Conservation (phyloP, 805 yeast species). For the Lachancea thermotolerans region DNA sequence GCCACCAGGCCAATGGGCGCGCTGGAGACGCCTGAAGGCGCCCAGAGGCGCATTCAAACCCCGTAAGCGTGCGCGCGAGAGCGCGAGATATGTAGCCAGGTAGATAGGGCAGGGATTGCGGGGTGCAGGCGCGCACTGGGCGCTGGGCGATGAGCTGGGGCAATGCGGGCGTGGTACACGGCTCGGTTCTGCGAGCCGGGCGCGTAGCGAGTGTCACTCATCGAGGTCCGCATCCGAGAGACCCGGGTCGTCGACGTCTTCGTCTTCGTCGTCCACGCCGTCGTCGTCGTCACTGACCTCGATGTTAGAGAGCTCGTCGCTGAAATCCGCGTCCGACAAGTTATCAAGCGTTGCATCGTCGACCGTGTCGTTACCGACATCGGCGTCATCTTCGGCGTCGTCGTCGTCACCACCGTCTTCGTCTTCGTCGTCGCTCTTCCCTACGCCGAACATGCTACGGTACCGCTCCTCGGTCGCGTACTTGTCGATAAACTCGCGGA, state of each 20-base stretch:
- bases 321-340: conserved; percentile 7
- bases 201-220: not conserved
- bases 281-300: conserved; percentile 19
- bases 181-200: not conserved
- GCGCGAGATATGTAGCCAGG: not conserved
- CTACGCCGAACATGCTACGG: conserved; percentile 38
- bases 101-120: not conserved
- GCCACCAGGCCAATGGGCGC: not conserved
- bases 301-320: conserved; percentile 28
- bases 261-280: conserved; percentile 16
- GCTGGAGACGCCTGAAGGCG: not conserved
- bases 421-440: conserved; percentile 39
- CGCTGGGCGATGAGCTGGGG: not conserved
- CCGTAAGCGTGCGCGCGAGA: too few relatives aligned
- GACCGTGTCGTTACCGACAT: conserved; percentile 12
- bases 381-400: conserved; percentile 9
- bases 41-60: too few relatives aligned
- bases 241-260: conserved; percentile 1
- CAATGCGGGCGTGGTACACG: too few relatives aligned
- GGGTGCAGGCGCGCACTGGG: not conserved
- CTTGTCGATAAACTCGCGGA: conserved; percentile 63
- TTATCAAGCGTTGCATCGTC: not conserved
- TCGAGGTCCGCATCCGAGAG: not conserved
- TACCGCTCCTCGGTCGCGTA: conserved; percentile 48
- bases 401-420: conserved; percentile 20